These are phyloP conservation scores for Hypoxylon trugodes DNA, from an alignment of 495 filamentous ascomycete genomes.

Conservation along the genomic window DNA sequence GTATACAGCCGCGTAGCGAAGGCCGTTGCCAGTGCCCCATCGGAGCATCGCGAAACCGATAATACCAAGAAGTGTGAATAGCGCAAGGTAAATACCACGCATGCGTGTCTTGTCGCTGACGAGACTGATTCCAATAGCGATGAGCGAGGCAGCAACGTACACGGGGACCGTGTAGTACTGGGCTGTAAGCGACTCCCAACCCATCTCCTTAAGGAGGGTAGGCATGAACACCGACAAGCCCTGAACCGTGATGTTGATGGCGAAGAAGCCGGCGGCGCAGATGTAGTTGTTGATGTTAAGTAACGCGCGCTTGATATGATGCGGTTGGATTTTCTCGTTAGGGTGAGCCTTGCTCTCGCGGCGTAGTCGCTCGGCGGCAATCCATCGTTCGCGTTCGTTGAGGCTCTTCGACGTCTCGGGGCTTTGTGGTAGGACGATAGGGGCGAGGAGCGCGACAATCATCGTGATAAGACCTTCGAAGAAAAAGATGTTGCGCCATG, in stretches of 20 bases:
- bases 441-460: conserved; percentile 57
- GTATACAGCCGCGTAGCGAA: conserved; percentile 56
- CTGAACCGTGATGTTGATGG: conserved; percentile 63
- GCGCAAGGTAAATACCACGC: conserved; percentile 67
- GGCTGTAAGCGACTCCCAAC: conserved; percentile 54
- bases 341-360: conserved; percentile 49
- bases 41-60: conserved; percentile 53
- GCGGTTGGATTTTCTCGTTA: conserved; percentile 48
- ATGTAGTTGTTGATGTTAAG: conserved; percentile 57
- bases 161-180: conserved; percentile 63
- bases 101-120: conserved; percentile 65
- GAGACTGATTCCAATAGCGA: conserved; percentile 66
- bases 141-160: conserved; percentile 60
- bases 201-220: conserved; percentile 57
- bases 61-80: conserved; percentile 55
- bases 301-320: conserved; percentile 50
- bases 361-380: conserved; percentile 52
- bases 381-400: conserved; percentile 57
- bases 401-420: conserved; percentile 61
- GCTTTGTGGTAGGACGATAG: conserved; percentile 63
- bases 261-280: conserved; percentile 57
- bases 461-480: conserved; percentile 69
- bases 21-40: conserved; percentile 31
- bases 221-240: conserved; percentile 62
- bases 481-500: conserved; percentile 74